Base-by-base conservation (phyloP, 805 yeast genomes). In the Monosporozyma aquatica region DNA sequence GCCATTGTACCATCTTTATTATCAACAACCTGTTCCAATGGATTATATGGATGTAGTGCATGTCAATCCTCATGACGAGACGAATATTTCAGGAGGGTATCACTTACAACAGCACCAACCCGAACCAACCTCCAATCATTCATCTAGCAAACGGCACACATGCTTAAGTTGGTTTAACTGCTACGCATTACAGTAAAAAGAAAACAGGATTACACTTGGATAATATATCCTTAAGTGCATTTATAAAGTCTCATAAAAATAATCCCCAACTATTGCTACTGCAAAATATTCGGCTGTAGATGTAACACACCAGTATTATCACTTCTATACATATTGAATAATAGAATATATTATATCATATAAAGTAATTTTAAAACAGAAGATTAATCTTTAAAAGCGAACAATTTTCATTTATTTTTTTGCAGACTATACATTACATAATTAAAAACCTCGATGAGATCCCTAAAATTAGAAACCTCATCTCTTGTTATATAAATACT, bases 11-110 rank as follows among this genome's bases (percentile, higher is more conserved):
- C 25, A 23, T 6, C 25, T 28, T 17, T 44, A 40, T 23, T 47
- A 47, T 34, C 34, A 43, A 15, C 21, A 43, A 15, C 48, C 48
- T 5, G 33, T 47, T 3, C 50, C 50, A 2, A 36, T 39, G 7
- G 36, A 43, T 28, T 47, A 47, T 36, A 26, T 46, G 6, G 44
- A 37, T 21, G 13, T 27, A 5, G 14, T 37, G 14, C 13, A 30
- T 17, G 11, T n/a, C n/a, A n/a, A 20, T 14, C 15, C 25, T 18
- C 32, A 17, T n/a, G 8, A 26, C 26, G 6, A 11, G 4, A 37
- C 10, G 4, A 13, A 13, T 5, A 18, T 6, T 4, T 9, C 9
- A 20, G 18, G 22, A 18, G 18, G 35, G 18, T 18, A 32, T 11
- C 24, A 20, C 18, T 32, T 18, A 23, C 24, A 34, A 17, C 37